Conservation (phyloP, 2,329 filamentous ascomycete genomes). For the Colletotrichum ledebouriae region DNA sequence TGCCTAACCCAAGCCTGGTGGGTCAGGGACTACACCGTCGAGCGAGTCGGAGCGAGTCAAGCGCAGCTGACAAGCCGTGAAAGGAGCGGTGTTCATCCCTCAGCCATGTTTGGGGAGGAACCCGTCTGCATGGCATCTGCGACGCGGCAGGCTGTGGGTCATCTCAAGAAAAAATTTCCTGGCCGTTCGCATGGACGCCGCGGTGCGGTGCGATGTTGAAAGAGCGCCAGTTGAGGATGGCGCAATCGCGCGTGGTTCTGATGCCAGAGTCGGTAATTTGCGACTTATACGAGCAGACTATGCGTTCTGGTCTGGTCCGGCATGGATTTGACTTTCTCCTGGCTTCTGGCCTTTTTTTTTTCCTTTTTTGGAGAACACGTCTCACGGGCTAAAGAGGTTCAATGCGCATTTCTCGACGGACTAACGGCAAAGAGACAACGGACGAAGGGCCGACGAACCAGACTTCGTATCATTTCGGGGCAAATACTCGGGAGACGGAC, state of each 20-base stretch:
- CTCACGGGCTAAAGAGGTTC: conserved; percentile 6
- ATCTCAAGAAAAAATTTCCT: conserved; percentile 38
- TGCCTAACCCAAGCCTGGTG: conserved; percentile 43
- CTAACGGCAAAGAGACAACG: conserved; percentile 9
- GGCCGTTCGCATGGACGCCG: conserved; percentile 33
- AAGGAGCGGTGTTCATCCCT: conserved; percentile 42
- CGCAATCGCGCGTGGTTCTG: conserved; percentile 40
- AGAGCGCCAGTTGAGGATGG: conserved; percentile 30
- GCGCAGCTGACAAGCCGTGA: conserved; percentile 39
- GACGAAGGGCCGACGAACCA: conserved; percentile 13
- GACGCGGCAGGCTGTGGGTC: conserved; percentile 23
- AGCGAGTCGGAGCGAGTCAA: conserved; percentile 41
- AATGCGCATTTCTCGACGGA: not conserved
- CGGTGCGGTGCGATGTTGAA: conserved; percentile 22
- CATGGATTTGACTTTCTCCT: conserved; percentile 17
- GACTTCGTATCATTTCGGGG: conserved; percentile 5
- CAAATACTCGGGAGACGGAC: not conserved
- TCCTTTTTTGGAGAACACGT: conserved; percentile 1
- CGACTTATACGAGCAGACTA: not conserved
- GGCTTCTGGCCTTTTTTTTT: not conserved
- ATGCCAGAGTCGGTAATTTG: conserved; percentile 40
- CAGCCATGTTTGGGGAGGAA: conserved; percentile 27
- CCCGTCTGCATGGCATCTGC: conserved; percentile 26
- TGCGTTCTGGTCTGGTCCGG: conserved; percentile 10
- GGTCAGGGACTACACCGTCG: conserved; percentile 40